These are phyloP conservation scores for Picochlorum sp. DNA, from an alignment of 139 green algal species.

Conservation along the genomic window DNA sequence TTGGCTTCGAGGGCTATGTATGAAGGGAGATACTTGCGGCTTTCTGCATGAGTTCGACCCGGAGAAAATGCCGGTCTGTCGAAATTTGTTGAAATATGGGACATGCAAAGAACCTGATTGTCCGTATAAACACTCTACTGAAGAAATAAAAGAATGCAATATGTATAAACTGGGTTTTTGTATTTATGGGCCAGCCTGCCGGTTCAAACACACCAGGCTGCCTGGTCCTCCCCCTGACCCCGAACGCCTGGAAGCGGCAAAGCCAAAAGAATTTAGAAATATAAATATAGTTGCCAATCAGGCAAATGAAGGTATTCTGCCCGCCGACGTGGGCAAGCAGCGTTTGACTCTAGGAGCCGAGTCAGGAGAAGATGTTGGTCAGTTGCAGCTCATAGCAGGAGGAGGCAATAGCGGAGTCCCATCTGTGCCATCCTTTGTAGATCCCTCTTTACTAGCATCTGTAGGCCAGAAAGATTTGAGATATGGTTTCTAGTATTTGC, in stretches of 20 bases:
- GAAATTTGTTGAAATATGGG: slow-evolving; percentile 65
- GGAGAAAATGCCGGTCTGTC: slow-evolving; percentile 77
- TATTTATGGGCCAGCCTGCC: slow-evolving; percentile 84
- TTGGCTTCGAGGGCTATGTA: slow-evolving; percentile 91
- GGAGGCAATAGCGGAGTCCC: neutral
- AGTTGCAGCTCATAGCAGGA: neutral
- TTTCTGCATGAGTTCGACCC: slow-evolving; percentile 93
- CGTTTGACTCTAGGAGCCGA: neutral
- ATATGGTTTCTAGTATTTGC: slow-evolving; percentile 18
- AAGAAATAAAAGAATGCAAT: slow-evolving; percentile 98
- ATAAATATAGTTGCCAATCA: slow-evolving; percentile 67
- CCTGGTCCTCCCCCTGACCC: slow-evolving; percentile 59
- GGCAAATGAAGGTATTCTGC: slow-evolving; percentile 44
- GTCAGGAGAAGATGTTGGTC: neutral
- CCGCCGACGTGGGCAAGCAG: neutral
- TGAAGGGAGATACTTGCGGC: slow-evolving; percentile 90
- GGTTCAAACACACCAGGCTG: slow-evolving; percentile 81
- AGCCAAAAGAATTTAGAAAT: slow-evolving; percentile 64
- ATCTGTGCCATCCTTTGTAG: neutral
- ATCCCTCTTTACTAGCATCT: slow-evolving; percentile 9
- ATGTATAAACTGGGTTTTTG: slow-evolving; percentile 98
- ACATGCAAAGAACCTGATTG: slow-evolving; percentile 86
- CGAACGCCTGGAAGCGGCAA: slow-evolving; percentile 57
- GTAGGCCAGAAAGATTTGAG: slow-evolving; percentile 24
- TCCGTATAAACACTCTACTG: slow-evolving; percentile 85